Evolutionary conservation across 352 stramenopile genomes (phyloP).

Genomic region (Plasmopara muralis): DNA sequence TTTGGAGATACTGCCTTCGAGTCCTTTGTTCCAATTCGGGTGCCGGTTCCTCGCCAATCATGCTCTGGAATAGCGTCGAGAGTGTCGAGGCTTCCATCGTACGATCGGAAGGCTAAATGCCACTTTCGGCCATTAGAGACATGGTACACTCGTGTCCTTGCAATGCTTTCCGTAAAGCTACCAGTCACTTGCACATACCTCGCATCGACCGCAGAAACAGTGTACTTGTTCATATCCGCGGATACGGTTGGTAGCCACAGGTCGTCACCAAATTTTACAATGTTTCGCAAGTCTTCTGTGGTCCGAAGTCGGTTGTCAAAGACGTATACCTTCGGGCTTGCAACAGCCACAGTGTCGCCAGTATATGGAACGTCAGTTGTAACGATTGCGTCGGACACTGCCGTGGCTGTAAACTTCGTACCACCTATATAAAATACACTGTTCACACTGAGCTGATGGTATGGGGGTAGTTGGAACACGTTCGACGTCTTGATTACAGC

Average conservation of each 20-base stretch:
- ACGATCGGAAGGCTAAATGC: slow-evolving; percentile 67
- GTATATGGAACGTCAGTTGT: slow-evolving; percentile 32
- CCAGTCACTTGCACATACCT: slow-evolving; percentile 46
- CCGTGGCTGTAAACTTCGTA: slow-evolving; percentile 30
- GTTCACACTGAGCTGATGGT: slow-evolving; percentile 31
- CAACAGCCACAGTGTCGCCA: slow-evolving; percentile 26
- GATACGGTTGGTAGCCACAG: slow-evolving; percentile 45
- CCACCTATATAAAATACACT: slow-evolving; percentile 37
- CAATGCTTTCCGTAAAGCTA: slow-evolving; percentile 34
- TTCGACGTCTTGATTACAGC: slow-evolving; percentile 25
- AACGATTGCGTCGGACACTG: slow-evolving; percentile 20
- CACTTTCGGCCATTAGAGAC: slow-evolving; percentile 47
- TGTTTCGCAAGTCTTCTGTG: slow-evolving; percentile 38
- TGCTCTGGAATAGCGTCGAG: slow-evolving; percentile 53
- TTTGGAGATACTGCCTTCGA: slow-evolving; percentile 32
- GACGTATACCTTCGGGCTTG: slow-evolving; percentile 25
- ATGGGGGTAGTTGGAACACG: slow-evolving; percentile 35
- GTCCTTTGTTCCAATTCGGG: slow-evolving; percentile 39
- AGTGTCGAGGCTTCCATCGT: slow-evolving; percentile 41
- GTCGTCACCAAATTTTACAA: slow-evolving; percentile 34
- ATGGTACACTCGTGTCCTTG: slow-evolving; percentile 30
- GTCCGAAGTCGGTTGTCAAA: slow-evolving; percentile 65
- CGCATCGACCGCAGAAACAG: slow-evolving; percentile 14
- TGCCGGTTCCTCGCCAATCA: slow-evolving; percentile 50
- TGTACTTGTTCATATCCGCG: slow-evolving; percentile 47